A percentile compares a stretch with the other conserved stretches of the same genome.
Evolutionary conservation across 2,329 filamentous ascomycete species (phyloP).

Genomic region (Mollisia scopiformis): DNA sequence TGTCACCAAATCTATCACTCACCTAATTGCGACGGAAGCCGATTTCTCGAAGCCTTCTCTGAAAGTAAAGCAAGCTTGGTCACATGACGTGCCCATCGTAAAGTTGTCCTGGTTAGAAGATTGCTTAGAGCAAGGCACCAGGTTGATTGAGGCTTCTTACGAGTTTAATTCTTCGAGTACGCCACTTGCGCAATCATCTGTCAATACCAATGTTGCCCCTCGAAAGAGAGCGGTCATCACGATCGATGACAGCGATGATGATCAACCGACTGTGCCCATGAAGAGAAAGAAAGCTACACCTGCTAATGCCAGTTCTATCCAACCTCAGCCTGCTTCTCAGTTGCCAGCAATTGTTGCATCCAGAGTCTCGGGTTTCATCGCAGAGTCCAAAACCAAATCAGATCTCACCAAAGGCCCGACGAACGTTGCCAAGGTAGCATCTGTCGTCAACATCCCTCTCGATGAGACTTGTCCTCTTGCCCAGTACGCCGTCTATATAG

Average conservation of each 20-base stretch:
- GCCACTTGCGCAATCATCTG: background rate
- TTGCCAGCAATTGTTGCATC: too few relatives aligned
- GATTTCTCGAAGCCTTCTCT: slow-evolving; percentile 52
- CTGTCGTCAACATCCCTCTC: slow-evolving; percentile 50
- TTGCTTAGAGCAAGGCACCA: slow-evolving; percentile 48
- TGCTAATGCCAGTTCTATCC: slow-evolving; percentile 33
- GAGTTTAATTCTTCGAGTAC: slow-evolving; percentile 22
- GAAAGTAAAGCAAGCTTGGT: slow-evolving; percentile 48
- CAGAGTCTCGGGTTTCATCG: too few relatives aligned
- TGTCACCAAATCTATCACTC: slow-evolving; percentile 54
- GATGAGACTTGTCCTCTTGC: slow-evolving; percentile 48
- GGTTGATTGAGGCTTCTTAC: slow-evolving; percentile 40
- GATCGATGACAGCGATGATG: slow-evolving; percentile 27
- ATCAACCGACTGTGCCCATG: slow-evolving; percentile 30
- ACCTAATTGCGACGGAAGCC: slow-evolving; percentile 57
- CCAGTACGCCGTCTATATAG: slow-evolving; percentile 62
- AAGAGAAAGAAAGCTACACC: slow-evolving; percentile 34
- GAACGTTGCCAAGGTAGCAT: slow-evolving; percentile 45
- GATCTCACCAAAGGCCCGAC: slow-evolving; percentile 23
- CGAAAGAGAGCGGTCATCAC: slow-evolving; percentile 22
- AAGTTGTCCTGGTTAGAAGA: slow-evolving; percentile 64
- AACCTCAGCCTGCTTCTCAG: background rate
- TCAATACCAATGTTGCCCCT: slow-evolving; percentile 15
- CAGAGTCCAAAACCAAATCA: slow-evolving; percentile 17
- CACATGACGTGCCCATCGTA: slow-evolving; percentile 57